A percentile compares a stretch with the other conserved stretches of the same genome.
Conservation (phyloP, 805 yeast genomes). For the Candida tibetensis region DNA sequence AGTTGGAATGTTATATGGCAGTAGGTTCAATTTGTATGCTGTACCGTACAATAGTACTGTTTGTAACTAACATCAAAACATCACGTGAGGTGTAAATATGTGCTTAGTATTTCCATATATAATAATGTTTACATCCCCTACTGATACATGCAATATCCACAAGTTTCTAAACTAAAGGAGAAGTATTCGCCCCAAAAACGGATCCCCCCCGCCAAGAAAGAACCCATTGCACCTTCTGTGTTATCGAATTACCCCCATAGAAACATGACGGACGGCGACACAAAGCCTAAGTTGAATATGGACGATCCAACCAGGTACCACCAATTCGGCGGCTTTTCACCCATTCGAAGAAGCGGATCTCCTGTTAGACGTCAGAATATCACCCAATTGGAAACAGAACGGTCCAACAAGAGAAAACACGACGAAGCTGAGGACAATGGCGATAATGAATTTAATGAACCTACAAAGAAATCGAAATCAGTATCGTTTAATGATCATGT, state of each 20-base stretch:
- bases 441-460: neutral
- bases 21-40: too few species aligned
- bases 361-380: constrained; percentile 8
- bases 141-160: constrained; percentile 3
- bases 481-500: constrained; percentile 1
- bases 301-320: neutral
- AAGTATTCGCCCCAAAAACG: constrained; percentile 7
- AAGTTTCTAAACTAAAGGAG: constrained; percentile 2
- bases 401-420: neutral
- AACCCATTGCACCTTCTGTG: neutral
- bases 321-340: constrained; percentile 5
- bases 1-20: too few species aligned
- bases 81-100: too few species aligned
- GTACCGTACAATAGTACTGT: too few species aligned
- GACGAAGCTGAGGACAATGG: neutral
- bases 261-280: neutral
- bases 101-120: too few species aligned
- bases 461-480: neutral
- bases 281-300: neutral
- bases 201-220: neutral
- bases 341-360: constrained; percentile 10
- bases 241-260: neutral
- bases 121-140: too few species aligned
- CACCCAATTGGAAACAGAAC: constrained; percentile 4
- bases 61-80: too few species aligned